Evolutionary conservation across 768 basidiomycete species (phyloP).

Genomic region (Leucocoprinus sp.): DNA sequence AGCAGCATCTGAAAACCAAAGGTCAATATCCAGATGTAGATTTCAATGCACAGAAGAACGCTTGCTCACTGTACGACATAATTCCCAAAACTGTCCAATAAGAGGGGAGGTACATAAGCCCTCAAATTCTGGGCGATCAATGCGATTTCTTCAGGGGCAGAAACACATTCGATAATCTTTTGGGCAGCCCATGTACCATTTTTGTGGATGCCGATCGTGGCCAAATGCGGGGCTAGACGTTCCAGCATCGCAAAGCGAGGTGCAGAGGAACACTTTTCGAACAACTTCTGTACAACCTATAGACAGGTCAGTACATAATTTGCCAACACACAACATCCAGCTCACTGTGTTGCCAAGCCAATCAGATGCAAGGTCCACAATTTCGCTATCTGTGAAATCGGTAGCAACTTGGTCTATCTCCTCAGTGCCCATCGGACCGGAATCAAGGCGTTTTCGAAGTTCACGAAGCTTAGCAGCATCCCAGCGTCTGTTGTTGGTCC

Average conservation of each 20-base stretch:
- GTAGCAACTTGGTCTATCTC: slow-evolving; percentile 87
- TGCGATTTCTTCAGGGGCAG: slow-evolving; percentile 76
- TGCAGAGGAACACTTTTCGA: slow-evolving; percentile 74
- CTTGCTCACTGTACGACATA: slow-evolving; percentile 80
- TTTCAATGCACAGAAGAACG: not conserved
- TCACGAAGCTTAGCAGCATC: slow-evolving; percentile 93
- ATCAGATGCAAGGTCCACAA: slow-evolving; percentile 91
- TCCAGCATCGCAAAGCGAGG: slow-evolving; percentile 90
- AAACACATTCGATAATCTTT: slow-evolving; percentile 96
- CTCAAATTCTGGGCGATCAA: slow-evolving; percentile 81
- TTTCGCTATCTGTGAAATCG: slow-evolving; percentile 91
- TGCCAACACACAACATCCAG: slow-evolving; percentile 1
- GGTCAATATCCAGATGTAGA: not conserved
- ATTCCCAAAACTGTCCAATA: slow-evolving; percentile 91
- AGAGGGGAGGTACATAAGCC: slow-evolving; percentile 87
- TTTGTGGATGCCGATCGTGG: slow-evolving; percentile 98
- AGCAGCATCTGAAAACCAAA: slow-evolving; percentile 54
- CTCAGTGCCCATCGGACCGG: slow-evolving; percentile 71
- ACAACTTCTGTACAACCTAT: slow-evolving; percentile 93
- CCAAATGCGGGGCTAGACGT: slow-evolving; percentile 86
- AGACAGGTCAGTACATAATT: slow-evolving; percentile 4
- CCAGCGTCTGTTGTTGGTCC: slow-evolving; percentile 80
- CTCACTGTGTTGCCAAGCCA: slow-evolving; percentile 95
- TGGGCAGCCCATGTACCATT: slow-evolving; percentile 99
- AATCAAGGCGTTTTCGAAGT: slow-evolving; percentile 88